Evolutionary conservation across 352 stramenopile species (phyloP), one percentile per base, ranked within the genome.

Genomic region (Pythium phragmitis): DNA sequence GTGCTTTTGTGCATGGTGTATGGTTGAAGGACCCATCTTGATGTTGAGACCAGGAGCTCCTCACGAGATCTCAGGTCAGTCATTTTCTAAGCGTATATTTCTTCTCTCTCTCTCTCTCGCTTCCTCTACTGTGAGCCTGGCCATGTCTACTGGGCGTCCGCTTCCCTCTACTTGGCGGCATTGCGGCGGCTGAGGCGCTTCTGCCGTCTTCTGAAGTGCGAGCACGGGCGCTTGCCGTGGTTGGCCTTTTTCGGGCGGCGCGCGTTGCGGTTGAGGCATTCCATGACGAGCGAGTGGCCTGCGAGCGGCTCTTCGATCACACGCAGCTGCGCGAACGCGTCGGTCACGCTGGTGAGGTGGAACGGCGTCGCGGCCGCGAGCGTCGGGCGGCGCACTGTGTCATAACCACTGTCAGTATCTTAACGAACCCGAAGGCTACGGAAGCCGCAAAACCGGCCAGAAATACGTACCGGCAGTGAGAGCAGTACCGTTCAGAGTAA

Each of bases 141-240:
- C 33, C 23, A 13, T 33, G 45, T 50, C 17, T 16, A 26, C n/a
- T 34, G 8, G 12, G 16, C 19, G 46, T 30, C 6, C 14, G 37
- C 36, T 11, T 11, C 39, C 53, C 43, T 76, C 55, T 80, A 79
- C 42, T 72, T 72, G 58, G 64, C 51, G 45, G 58, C 68, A 28
- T 71, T 76, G 63, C 76, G 76, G 67, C 72, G 76, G 55, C 84
- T 85, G 48, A 94, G 77, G 14, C 85, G 85, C 77, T 92, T 92
- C 64, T 86, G 79, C 61, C 85, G 85, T 69, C 85, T 82, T 55
- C 81, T 76, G 54, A 86, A 72, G 75, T 94, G 78, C 61, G 85
- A 94, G 75, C 85, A 94, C 52, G 85, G 85, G 30, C 85, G 85
- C 67, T 94, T 94, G 77, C 85, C 85, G 72, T 92, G 85, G 80